phyloP scores from a whole-genome alignment of 495 filamentous ascomycete species.

The Talaromyces stipitatus region DNA sequence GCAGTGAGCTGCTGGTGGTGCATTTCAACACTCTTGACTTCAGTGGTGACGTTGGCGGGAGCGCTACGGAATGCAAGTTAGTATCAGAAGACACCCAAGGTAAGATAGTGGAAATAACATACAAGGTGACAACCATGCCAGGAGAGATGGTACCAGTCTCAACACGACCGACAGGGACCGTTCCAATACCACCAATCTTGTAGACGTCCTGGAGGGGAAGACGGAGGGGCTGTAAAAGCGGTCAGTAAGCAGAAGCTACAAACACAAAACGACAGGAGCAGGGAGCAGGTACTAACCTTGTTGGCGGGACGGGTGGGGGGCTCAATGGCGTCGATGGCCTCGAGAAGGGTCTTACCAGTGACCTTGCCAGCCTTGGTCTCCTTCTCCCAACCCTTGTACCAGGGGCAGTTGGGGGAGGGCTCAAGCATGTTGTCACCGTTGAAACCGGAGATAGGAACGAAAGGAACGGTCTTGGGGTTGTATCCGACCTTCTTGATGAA shows the following conservation, averaged over 20 bases:
- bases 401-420: conserved; percentile 85
- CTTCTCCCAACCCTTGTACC: conserved; percentile 99
- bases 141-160: conserved; percentile 98
- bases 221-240: conserved; percentile 79
- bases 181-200: conserved; percentile 99
- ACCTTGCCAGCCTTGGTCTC: conserved; percentile 89
- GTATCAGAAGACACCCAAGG: background rate
- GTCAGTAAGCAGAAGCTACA: conserved; percentile 29
- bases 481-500: conserved; percentile 99
- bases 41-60: conserved; percentile 97
- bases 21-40: conserved; percentile 99
- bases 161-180: conserved; percentile 98
- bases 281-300: conserved; percentile 29
- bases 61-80: conserved; percentile 37
- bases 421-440: conserved; percentile 99
- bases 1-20: conserved; percentile 98
- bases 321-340: conserved; percentile 98
- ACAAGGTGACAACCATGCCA: conserved; percentile 79
- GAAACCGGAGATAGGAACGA: conserved; percentile 99
- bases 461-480: conserved; percentile 97
- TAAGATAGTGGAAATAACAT: conserved; percentile 45
- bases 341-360: conserved; percentile 94
- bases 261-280: background rate
- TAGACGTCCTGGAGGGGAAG: conserved; percentile 99
- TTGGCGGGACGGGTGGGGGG: conserved; percentile 72